Evolutionary conservation across 2,329 filamentous ascomycete genomes (phyloP).

Genomic region (Aspergillus transmontanensis): DNA sequence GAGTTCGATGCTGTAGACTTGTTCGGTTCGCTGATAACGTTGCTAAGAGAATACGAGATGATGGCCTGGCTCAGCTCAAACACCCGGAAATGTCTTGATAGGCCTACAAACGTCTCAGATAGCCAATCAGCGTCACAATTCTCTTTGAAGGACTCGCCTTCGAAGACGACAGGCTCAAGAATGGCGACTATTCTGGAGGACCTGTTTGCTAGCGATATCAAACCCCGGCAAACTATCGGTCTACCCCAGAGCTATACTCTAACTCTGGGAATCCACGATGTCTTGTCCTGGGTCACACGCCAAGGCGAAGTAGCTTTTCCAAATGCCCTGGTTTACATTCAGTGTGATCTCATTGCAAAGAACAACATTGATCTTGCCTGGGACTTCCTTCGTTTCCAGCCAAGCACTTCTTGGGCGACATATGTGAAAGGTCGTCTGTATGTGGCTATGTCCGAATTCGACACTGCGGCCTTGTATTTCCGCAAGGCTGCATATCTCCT

Average conservation of each 20-base stretch:
- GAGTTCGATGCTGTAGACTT: constrained; percentile 62
- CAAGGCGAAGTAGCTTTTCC: constrained; percentile 59
- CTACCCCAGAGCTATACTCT: constrained; percentile 46
- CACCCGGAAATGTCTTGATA: constrained; percentile 37
- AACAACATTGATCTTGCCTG: constrained; percentile 67
- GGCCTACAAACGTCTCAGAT: constrained; percentile 17
- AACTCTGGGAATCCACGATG: constrained; percentile 46
- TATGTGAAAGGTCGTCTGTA: constrained; percentile 85
- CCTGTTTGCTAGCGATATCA: constrained; percentile 47
- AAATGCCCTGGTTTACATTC: constrained; percentile 66
- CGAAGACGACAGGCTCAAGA: constrained; percentile 26
- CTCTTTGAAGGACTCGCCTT: constrained; percentile 27
- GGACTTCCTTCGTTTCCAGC: constrained; percentile 68
- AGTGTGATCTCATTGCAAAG: constrained; percentile 68
- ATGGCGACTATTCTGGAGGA: constrained; percentile 46
- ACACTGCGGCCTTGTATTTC: constrained; percentile 74
- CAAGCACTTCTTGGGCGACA: constrained; percentile 60
- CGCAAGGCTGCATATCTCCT: constrained; percentile 80
- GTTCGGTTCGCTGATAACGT: constrained; percentile 68
- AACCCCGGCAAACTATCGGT: constrained; percentile 43
- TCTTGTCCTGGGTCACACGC: constrained; percentile 51
- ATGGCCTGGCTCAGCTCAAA: constrained; percentile 62
- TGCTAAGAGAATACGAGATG: constrained; percentile 73
- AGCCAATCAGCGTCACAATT: constrained; percentile 30
- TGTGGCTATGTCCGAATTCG: constrained; percentile 72